Evolutionary conservation across 2,329 filamentous ascomycete species (phyloP).

Genomic region (Phyllosticta paracitricarpa): DNA sequence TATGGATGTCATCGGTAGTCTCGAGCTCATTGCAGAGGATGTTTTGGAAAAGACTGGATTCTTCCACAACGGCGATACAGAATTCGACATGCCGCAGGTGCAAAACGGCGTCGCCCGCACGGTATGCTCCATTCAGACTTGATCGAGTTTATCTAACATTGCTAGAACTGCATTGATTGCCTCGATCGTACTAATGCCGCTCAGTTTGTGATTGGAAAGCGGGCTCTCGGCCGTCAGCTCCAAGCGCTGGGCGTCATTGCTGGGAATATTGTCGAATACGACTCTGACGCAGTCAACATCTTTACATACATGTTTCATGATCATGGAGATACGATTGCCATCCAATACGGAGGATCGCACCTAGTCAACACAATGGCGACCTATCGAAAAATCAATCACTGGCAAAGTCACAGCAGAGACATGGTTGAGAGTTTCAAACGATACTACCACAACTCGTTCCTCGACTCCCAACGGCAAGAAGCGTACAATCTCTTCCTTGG

Average conservation of each 20-base stretch:
- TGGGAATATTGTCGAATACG: constrained; percentile 72
- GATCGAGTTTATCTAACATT: background rate
- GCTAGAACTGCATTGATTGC: constrained; percentile 84
- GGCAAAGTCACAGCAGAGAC: constrained; percentile 92
- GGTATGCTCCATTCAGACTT: background rate
- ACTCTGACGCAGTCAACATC: constrained; percentile 89
- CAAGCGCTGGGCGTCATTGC: constrained; percentile 83
- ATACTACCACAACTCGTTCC: constrained; percentile 97
- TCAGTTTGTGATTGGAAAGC: constrained; percentile 94
- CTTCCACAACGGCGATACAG: constrained; percentile 81
- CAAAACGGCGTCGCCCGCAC: constrained; percentile 92
- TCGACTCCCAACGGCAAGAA: constrained; percentile 95
- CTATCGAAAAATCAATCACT: constrained; percentile 97
- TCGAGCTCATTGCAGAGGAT: constrained; percentile 82
- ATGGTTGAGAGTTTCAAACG: constrained; percentile 99
- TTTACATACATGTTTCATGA: constrained; percentile 99
- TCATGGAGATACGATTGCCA: constrained; percentile 93
- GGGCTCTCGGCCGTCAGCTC: constrained; percentile 82
- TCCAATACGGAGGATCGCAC: constrained; percentile 95
- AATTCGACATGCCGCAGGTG: constrained; percentile 53
- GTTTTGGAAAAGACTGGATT: constrained; percentile 81
- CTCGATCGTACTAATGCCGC: constrained; percentile 94
- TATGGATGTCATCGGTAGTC: constrained; percentile 85
- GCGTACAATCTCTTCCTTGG: constrained; percentile 96
- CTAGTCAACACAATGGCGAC: constrained; percentile 99